These are phyloP conservation scores for Aspergillus unguis DNA, from an alignment of 2,329 filamentous ascomycete genomes.

Conservation along the genomic window DNA sequence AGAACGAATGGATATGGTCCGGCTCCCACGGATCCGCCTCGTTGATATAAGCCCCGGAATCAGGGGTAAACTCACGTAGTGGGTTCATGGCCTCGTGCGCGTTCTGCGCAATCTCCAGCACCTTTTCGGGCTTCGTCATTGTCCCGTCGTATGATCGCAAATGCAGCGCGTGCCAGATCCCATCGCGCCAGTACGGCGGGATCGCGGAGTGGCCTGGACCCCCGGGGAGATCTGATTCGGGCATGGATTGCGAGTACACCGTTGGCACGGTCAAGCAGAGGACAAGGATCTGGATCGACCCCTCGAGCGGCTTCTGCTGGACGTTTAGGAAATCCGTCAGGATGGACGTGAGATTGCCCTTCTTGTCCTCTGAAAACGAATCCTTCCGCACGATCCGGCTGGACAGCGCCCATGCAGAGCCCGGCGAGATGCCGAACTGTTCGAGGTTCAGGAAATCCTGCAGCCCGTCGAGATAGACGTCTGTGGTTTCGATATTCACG, in stretches of 20 bases:
- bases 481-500: background rate
- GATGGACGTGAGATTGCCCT: slow-evolving; percentile 2
- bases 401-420: slow-evolving; percentile 7
- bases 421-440: background rate
- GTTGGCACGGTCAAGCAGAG: slow-evolving; percentile 7
- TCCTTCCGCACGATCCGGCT: slow-evolving; percentile 9
- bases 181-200: slow-evolving; percentile 18
- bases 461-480: slow-evolving; percentile 1
- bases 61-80: slow-evolving; percentile 16
- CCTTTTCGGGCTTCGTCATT: slow-evolving; percentile 7
- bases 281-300: background rate
- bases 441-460: background rate
- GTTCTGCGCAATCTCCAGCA: slow-evolving; percentile 6
- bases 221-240: slow-evolving; percentile 4
- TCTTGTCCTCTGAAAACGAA: slow-evolving; percentile 5
- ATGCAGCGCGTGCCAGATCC: slow-evolving; percentile 18
- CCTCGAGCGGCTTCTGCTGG: background rate
- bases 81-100: slow-evolving; percentile 12
- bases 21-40: slow-evolving; percentile 17
- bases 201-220: slow-evolving; percentile 16
- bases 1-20: slow-evolving; percentile 12
- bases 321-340: background rate
- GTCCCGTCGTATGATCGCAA: background rate
- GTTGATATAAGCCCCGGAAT: slow-evolving; percentile 14
- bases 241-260: slow-evolving; percentile 9